Percentiles rank a stretch among this genome's conserved stretches.
Conservation (phyloP, 768 basidiomycete genomes). For the Boletus reticulatus region DNA sequence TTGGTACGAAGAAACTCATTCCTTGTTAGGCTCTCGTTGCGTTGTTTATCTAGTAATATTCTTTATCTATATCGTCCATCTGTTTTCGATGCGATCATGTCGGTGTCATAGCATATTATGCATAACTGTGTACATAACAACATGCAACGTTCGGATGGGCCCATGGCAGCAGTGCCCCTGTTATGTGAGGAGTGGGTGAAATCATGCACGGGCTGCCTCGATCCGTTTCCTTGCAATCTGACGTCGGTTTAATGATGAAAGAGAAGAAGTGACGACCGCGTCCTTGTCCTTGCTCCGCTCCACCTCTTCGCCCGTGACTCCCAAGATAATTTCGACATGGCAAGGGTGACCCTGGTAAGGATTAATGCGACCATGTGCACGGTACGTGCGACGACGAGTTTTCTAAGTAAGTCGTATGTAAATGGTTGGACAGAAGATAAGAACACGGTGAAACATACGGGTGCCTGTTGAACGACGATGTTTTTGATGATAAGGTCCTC, state of each 20-base stretch:
- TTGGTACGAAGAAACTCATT: not conserved
- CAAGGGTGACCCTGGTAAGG: constrained; percentile 98
- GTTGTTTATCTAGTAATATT: not conserved
- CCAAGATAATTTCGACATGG: constrained; percentile 94
- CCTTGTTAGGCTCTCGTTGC: not conserved
- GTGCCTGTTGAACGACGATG: constrained; percentile 98
- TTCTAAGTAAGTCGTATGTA: constrained; percentile 49
- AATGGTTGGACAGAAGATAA: not conserved
- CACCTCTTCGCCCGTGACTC: constrained; percentile 75
- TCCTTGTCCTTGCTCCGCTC: constrained; percentile 90
- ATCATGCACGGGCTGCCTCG: constrained; percentile 70
- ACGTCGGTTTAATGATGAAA: constrained; percentile 76
- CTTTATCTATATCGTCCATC: not conserved
- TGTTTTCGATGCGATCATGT: not conserved
- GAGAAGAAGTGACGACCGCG: constrained; percentile 42
- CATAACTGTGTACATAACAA: constrained; percentile 31
- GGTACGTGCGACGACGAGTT: constrained; percentile 99
- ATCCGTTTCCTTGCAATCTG: constrained; percentile 87
- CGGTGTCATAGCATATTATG: constrained; percentile 27
- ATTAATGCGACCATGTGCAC: constrained; percentile 97
- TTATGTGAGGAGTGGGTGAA: constrained; percentile 17
- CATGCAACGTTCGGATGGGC: constrained; percentile 12
- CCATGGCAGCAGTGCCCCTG: constrained; percentile 11
- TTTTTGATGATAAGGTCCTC: constrained; percentile 94
- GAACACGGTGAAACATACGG: constrained; percentile 52